These are phyloP conservation scores for Ustilago loliicola DNA, from an alignment of 1,284 basidiomycete genomes.

Conservation along the genomic window DNA sequence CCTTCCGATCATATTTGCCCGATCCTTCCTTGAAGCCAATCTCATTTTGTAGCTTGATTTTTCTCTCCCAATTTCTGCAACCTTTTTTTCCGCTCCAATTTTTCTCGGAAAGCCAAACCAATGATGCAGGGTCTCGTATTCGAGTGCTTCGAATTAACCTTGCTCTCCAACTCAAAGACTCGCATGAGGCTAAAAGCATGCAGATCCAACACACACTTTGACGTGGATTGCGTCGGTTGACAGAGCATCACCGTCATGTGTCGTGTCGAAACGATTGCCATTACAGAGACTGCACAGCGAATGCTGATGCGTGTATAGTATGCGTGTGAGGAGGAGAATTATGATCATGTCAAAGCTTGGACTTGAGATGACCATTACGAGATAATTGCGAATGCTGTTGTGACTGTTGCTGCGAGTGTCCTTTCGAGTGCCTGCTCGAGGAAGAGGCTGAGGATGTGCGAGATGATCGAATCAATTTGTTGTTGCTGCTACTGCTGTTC, in stretches of 20 bases:
- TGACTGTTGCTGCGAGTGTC: slow-evolving; percentile 1
- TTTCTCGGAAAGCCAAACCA: neutral
- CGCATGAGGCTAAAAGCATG: neutral
- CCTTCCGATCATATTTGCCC: neutral
- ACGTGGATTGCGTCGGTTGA: neutral
- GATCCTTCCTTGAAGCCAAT: neutral
- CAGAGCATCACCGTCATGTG: neutral
- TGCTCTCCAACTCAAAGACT: neutral
- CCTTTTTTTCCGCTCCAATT: neutral
- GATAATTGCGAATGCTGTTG: neutral
- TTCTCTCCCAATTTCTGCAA: neutral
- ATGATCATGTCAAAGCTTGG: slow-evolving; percentile 16
- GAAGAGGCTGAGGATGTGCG: neutral
- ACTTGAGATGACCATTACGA: slow-evolving; percentile 20
- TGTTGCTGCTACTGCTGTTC: neutral
- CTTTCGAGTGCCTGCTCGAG: slow-evolving; percentile 15
- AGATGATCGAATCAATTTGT: neutral
- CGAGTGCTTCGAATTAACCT: neutral
- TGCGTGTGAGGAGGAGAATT: neutral
- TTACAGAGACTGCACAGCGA: neutral
- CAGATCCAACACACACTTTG: too few species aligned
- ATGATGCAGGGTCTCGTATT: neutral
- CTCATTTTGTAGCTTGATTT: neutral
- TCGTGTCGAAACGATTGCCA: neutral
- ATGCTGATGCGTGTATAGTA: slow-evolving; percentile 7